Base-by-base conservation (phyloP, 2,329 filamentous ascomycete species). In the Pleomassaria siparia region DNA sequence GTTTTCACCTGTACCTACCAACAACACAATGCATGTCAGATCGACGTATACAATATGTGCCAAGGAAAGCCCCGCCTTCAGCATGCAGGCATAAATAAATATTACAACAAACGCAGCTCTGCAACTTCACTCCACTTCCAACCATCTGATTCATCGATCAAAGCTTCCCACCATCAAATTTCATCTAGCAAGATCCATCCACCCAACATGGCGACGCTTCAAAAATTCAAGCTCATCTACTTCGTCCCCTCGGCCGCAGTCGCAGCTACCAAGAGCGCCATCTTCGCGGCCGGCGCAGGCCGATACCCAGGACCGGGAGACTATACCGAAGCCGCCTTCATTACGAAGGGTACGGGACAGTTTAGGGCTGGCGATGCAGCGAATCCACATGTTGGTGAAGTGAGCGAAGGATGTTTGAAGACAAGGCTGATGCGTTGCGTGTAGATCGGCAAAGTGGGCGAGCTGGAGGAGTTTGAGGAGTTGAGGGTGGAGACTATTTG, bases 401-500 rank as follows among this genome's bases (percentile, higher is more conserved):
- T 35, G n/a, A 6, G 6, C 18, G 4, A 37, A 41, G 16, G 20
- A 11, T 12, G 16, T 2, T 2, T 18, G 15, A 18, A 25, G 11
- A 4, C 11, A 18, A 32, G 33, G 42, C 35, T 42, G 37, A 24
- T 15, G 16, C 22, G 6, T 20, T 26, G 22, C 16, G 21, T 9
- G 7, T 46, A 68, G 64, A 82, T 88, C 51, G 86, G 86, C 0
- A 69, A 70, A 9, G 71, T 76, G 1, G 83, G 84, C 0, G 65
- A 72, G 22, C 59, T 88, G 0, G 83, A 88, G 66, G 65, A 81
- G 48, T 74, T 82, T 0, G 74, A 79, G 3, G 86, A 89, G 66
- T 74, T 80, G 1, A 76, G 78, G 40, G 81, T 87, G 13, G 85
- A 89, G 72, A 80, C 80, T 1, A 61, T 87, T 2, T 85, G 83